These are phyloP conservation scores for Aureobasidium sp. DNA, from an alignment of 2,329 filamentous ascomycete genomes.

Conservation along the genomic window DNA sequence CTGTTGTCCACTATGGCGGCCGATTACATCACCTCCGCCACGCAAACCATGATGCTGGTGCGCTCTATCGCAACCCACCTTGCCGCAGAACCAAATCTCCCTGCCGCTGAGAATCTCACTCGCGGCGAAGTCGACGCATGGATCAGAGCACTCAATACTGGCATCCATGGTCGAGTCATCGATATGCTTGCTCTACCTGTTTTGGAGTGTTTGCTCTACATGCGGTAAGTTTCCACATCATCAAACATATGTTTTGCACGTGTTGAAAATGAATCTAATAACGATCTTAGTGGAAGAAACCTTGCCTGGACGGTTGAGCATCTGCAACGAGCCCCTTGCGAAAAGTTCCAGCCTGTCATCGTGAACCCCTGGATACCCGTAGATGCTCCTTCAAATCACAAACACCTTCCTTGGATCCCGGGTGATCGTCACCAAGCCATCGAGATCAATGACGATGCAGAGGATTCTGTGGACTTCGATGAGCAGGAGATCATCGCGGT, in stretches of 20 bases:
- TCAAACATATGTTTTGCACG: too few relatives aligned
- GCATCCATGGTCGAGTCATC: not conserved
- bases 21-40: not conserved
- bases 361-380: not conserved
- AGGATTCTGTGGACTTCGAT: not conserved
- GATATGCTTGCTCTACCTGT: not conserved
- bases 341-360: not conserved
- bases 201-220: not conserved
- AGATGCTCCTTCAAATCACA: not conserved
- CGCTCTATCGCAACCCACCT: not conserved
- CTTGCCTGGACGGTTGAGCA: not conserved
- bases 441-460: not conserved
- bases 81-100: not conserved
- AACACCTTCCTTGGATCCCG: not conserved
- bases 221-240: not conserved
- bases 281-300: not conserved
- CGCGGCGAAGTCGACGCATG: not conserved
- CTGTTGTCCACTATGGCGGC: not conserved
- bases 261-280: too few relatives aligned
- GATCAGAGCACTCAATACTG: not conserved
- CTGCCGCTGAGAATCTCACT: not conserved
- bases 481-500: too few relatives aligned
- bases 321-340: not conserved
- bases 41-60: not conserved
- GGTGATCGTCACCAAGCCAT: not conserved